Conservation (phyloP, 1,284 basidiomycete species). For the Omphalotus olearius region DNA sequence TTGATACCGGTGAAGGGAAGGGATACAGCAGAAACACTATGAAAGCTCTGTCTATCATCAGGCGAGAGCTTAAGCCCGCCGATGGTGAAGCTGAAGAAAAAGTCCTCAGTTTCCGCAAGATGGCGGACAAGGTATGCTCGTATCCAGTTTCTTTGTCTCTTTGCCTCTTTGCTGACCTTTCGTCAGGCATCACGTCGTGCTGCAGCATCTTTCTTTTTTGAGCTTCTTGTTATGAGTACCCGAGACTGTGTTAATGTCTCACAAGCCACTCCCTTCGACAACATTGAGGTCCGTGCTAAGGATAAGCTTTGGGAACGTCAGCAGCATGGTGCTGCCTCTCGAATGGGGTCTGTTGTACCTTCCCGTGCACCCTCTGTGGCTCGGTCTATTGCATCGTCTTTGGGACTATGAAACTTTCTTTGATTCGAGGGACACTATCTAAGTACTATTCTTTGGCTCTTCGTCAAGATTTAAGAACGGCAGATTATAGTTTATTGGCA, state of each 20-base stretch:
- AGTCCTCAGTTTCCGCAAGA: slow-evolving; percentile 67
- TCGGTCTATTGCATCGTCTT: slow-evolving; percentile 25
- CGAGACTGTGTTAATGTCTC: slow-evolving; percentile 83
- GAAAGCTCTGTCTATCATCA: slow-evolving; percentile 82
- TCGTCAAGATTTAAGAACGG: too few species aligned
- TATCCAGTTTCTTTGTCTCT: slow-evolving; percentile 7
- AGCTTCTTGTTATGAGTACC: slow-evolving; percentile 90
- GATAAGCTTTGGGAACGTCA: slow-evolving; percentile 79
- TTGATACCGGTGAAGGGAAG: slow-evolving; percentile 55
- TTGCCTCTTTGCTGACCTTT: slow-evolving; percentile 10
- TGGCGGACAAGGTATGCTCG: slow-evolving; percentile 65
- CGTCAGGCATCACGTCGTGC: slow-evolving; percentile 81
- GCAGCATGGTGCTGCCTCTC: slow-evolving; percentile 30
- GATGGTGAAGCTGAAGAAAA: slow-evolving; percentile 50
- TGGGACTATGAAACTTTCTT: slow-evolving; percentile 23
- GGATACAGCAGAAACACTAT: slow-evolving; percentile 89
- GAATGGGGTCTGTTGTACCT: slow-evolving; percentile 30
- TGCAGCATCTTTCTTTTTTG: slow-evolving; percentile 96
- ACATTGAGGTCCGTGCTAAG: slow-evolving; percentile 84
- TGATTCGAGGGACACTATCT: neutral
- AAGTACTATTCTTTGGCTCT: too few species aligned
- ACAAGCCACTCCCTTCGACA: slow-evolving; percentile 75
- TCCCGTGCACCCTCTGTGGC: slow-evolving; percentile 26
- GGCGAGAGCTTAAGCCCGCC: slow-evolving; percentile 66
- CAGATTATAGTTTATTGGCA: too few species aligned